These are phyloP conservation scores for Lophiostoma macrostomum DNA, from an alignment of 495 filamentous ascomycete genomes.

Conservation along the genomic window DNA sequence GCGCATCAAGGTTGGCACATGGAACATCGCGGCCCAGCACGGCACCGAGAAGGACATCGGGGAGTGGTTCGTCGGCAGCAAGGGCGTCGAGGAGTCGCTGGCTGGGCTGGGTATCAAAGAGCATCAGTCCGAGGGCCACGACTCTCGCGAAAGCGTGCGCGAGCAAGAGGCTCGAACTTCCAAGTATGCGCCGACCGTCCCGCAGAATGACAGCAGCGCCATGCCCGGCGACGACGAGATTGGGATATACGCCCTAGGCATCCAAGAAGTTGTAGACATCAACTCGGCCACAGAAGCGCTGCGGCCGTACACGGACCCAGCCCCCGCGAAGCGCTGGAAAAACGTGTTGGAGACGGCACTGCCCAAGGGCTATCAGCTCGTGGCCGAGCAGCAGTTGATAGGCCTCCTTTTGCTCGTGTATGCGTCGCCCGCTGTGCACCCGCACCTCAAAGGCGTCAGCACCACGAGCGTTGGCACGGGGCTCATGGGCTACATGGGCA, in stretches of 20 bases:
- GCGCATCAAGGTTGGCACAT: conserved; percentile 81
- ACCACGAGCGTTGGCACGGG: conserved; percentile 80
- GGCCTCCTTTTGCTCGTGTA: conserved; percentile 85
- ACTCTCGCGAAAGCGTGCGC: conserved; percentile 41
- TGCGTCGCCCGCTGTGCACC: conserved; percentile 68
- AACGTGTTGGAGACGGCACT: conserved; percentile 64
- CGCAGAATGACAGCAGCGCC: conserved; percentile 38
- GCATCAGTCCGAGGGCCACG: conserved; percentile 10
- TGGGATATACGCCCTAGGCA: conserved; percentile 81
- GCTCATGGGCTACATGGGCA: conserved; percentile 87
- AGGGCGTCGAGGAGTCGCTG: conserved; percentile 62
- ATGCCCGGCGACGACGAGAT: conserved; percentile 59
- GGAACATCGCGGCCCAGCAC: conserved; percentile 86
- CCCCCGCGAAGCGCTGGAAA: conserved; percentile 73
- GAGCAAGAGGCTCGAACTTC: conserved; percentile 45
- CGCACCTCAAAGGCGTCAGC: conserved; percentile 71
- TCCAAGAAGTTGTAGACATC: conserved; percentile 91
- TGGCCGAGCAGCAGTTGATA: conserved; percentile 79
- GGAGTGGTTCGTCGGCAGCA: conserved; percentile 77
- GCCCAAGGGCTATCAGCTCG: conserved; percentile 69
- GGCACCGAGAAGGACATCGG: conserved; percentile 83
- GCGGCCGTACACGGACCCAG: conserved; percentile 69
- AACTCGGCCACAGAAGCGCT: conserved; percentile 62
- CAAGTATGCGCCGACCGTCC: conserved; percentile 41
- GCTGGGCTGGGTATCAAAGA: conserved; percentile 48